Conservation (phyloP, 2,329 filamentous ascomycete species). For the Ustulina deusta region DNA sequence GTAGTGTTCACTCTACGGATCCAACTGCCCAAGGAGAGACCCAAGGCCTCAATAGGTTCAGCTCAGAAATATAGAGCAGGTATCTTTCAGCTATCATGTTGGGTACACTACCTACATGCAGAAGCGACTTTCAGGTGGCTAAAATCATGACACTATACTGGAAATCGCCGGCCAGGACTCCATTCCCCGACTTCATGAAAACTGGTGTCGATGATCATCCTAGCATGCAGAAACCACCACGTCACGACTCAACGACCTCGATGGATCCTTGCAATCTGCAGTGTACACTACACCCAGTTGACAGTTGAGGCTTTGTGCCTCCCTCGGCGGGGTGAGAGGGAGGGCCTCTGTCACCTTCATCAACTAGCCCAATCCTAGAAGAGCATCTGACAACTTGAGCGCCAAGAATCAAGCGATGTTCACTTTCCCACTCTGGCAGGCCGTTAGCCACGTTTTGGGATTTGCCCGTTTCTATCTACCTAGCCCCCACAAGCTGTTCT, state of each 20-base stretch:
- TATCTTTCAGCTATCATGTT: conserved; percentile 24
- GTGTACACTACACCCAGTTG: too few relatives aligned
- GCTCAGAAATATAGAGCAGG: conserved; percentile 10
- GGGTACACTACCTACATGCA: conserved; percentile 11
- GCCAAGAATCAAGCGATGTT: conserved; percentile 25
- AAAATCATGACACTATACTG: conserved; percentile 13
- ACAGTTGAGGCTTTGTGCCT: conserved; percentile 15
- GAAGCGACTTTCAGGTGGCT: conserved; percentile 9
- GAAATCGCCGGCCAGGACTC: conserved; percentile 3
- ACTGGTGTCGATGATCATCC: conserved; percentile 4
- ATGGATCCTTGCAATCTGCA: conserved; percentile 14
- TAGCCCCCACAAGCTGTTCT: conserved; percentile 19
- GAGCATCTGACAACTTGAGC: conserved; percentile 22
- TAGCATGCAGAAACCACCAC: conserved; percentile 19
- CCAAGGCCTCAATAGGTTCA: not conserved
- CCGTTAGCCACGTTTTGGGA: conserved; percentile 42
- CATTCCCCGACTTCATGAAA: conserved; percentile 7
- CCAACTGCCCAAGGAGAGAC: conserved; percentile 6
- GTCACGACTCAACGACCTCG: conserved; percentile 14
- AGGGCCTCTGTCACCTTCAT: conserved; percentile 17
- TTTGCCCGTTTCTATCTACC: conserved; percentile 29
- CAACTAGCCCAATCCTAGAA: conserved; percentile 15
- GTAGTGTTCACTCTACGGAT: not conserved
- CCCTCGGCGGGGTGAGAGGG: conserved; percentile 1
- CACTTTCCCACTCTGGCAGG: conserved; percentile 28